These are phyloP conservation scores for Iberis amara DNA, from an alignment of 441 rosid genomes.

Conservation along the genomic window DNA sequence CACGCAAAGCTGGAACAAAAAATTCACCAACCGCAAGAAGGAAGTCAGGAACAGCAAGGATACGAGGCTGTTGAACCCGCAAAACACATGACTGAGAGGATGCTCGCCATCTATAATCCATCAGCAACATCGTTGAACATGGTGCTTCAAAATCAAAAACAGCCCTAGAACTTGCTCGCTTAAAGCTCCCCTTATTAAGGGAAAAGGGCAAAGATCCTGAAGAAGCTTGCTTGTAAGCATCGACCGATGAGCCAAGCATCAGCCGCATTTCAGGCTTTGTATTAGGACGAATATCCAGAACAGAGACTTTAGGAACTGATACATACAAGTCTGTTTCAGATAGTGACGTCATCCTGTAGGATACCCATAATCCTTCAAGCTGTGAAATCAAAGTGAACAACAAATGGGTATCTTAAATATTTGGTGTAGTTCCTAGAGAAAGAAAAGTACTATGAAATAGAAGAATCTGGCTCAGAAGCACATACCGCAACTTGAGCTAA, in stretches of 20 bases:
- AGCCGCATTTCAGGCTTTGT: constrained; percentile 97
- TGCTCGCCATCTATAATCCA: constrained; percentile 91
- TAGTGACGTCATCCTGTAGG: constrained; percentile 82
- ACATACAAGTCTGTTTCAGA: constrained; percentile 92
- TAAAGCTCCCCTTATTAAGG: constrained; percentile 47
- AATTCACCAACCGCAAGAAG: constrained; percentile 91
- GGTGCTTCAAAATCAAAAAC: constrained; percentile 50
- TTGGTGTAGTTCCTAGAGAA: constrained; percentile 8
- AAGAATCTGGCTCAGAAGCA: constrained; percentile 26
- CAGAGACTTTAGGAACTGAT: constrained; percentile 81
- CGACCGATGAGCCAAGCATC: constrained; percentile 93
- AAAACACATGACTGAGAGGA: constrained; percentile 86
- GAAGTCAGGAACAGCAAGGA: constrained; percentile 97
- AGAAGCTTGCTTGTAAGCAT: constrained; percentile 73
- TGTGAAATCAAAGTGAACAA: constrained; percentile 38
- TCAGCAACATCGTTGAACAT: constrained; percentile 82
- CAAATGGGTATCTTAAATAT: constrained; percentile 18
- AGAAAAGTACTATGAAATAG: constrained; percentile 16
- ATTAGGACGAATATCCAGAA: constrained; percentile 79
- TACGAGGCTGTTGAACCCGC: constrained; percentile 91
- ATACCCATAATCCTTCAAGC: constrained; percentile 98
- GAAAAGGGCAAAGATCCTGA: constrained; percentile 50
- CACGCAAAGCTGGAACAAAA: constrained; percentile 89
- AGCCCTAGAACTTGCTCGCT: constrained; percentile 46
- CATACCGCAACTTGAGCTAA: constrained; percentile 88